These are phyloP conservation scores for Ettlia oleoabundans DNA, from an alignment of 139 green algal genomes.

Conservation along the genomic window DNA sequence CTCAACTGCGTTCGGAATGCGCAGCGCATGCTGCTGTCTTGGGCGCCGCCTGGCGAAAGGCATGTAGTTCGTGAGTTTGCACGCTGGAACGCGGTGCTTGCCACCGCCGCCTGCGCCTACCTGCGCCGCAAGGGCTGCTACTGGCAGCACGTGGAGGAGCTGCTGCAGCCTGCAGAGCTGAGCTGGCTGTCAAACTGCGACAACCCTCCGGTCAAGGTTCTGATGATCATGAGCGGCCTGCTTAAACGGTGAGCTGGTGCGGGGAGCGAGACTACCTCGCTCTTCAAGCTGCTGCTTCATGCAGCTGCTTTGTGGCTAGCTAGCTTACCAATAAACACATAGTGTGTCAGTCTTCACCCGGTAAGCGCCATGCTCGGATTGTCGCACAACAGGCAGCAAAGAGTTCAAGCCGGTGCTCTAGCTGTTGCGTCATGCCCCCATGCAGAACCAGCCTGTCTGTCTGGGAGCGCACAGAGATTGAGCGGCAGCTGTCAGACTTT, in stretches of 20 bases:
- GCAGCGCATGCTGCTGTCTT: slow-evolving; percentile 30
- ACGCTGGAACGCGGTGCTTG: slow-evolving; percentile 12
- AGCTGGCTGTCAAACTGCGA: slow-evolving; percentile 15
- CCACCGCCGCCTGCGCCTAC: slow-evolving; percentile 34
- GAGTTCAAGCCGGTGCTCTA: not conserved
- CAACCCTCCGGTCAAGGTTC: slow-evolving; percentile 36
- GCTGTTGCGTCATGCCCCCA: not conserved
- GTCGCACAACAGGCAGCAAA: no score
- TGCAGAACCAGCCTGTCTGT: slow-evolving; percentile 55
- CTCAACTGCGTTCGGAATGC: slow-evolving; percentile 26
- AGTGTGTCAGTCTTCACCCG: no score
- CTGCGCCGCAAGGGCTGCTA: slow-evolving; percentile 27
- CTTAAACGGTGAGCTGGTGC: slow-evolving; percentile 61
- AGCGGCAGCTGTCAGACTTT: slow-evolving; percentile 23
- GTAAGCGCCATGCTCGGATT: no score
- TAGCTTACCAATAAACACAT: no score
- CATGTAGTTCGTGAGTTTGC: slow-evolving; percentile 10
- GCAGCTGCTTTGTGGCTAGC: no score
- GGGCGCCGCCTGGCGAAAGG: not conserved
- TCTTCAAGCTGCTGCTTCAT: no score
- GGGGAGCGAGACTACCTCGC: no score
- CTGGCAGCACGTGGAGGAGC: not conserved
- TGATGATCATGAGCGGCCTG: slow-evolving; percentile 24
- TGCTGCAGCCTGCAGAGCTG: slow-evolving; percentile 27
- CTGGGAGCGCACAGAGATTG: slow-evolving; percentile 14